Evolutionary conservation across 2,329 filamentous ascomycete genomes (phyloP), one percentile per base, ranked within the genome.

Genomic region (Hymenoscyphus salicellus): DNA sequence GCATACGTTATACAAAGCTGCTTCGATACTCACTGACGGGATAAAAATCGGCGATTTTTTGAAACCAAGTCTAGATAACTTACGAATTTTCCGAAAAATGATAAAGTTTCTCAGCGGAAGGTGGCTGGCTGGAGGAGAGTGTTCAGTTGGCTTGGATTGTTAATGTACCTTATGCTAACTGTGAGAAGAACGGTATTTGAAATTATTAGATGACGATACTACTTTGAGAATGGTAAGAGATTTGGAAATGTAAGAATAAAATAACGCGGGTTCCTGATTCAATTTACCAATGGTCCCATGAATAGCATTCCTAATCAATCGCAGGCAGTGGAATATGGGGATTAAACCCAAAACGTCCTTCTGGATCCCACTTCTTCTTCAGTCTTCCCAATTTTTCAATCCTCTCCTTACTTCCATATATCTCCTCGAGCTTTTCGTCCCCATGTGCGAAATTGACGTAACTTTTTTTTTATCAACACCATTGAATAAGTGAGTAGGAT

Each of bases 391-490:
- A 72, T 75, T 81, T 83, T 68, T 72, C 77, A 14, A 81, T 75
- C 4, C 82, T 81, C 67, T 81, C 77, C 61, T 83, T 79, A 20
- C 80, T 82, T 16, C 68, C 73, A 70, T 84, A 84, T 0, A 83
- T 77, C 16, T 74, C 71, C 71, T 78, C 78, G n/a, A 83, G 71
- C 0, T 78, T 79, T 59, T 76, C 72, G 52, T 78, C 77, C 80
- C 82, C 63, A 38, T 56, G 30, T 6, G 56, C 58, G 26, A 63
- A 65, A 30, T 65, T 65, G 36, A 60, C 38, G 30, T 65, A 65
- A 11, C 43, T 49, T 14, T 8, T 4, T 46, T 49, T 8, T 49
- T n/a, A 23, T 49, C 23, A 49, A 20, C n/a, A 23, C 26, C 43
- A 26, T 49, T 49, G 2, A 23, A 23, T 14, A 23, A 11, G 23